These are phyloP conservation scores for Phytopythium boreale DNA, from an alignment of 352 stramenopile genomes.

Conservation along the genomic window DNA sequence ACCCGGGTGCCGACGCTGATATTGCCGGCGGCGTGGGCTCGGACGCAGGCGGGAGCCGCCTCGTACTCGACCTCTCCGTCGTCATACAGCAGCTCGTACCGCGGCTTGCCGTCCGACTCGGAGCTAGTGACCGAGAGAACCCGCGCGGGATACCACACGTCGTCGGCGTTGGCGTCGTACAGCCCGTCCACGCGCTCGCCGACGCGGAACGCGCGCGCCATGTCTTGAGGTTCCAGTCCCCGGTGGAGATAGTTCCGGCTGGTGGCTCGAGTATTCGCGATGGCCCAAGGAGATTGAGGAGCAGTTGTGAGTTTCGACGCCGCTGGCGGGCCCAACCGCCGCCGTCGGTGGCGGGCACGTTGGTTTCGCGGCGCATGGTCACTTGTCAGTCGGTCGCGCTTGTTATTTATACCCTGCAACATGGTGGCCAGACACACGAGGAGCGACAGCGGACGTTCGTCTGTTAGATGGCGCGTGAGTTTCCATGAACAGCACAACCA, in stretches of 20 bases:
- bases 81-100: constrained; percentile 71
- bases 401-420: not conserved
- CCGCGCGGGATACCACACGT: constrained; percentile 73
- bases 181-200: constrained; percentile 71
- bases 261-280: not conserved
- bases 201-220: constrained; percentile 25
- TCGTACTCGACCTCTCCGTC: constrained; percentile 61
- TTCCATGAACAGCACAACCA: not conserved
- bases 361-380: not conserved
- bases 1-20: constrained; percentile 73
- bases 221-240: not conserved
- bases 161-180: constrained; percentile 76
- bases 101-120: constrained; percentile 10
- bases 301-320: constrained; percentile 3
- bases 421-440: not conserved
- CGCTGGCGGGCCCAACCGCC: not conserved
- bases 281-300: not conserved
- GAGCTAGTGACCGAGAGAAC: constrained; percentile 32
- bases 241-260: not conserved
- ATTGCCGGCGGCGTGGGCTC: constrained; percentile 55
- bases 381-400: not conserved
- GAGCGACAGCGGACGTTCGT: not conserved
- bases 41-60: constrained; percentile 40
- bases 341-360: not conserved
- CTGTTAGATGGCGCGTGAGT: not conserved